Conservation (phyloP, 441 rosid species). For the Adansonia madagascariensis region DNA sequence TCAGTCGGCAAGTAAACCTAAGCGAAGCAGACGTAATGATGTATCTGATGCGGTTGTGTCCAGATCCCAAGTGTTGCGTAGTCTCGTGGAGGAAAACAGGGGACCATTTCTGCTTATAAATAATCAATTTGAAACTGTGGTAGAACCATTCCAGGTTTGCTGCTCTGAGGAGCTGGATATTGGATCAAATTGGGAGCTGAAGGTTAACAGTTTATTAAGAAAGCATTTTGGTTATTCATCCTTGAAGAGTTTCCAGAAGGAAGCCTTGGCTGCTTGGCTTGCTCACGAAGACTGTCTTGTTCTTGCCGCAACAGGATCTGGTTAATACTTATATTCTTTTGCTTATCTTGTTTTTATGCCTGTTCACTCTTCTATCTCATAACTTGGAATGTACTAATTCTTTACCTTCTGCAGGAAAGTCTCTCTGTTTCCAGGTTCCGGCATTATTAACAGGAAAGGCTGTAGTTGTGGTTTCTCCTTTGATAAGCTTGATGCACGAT, state of each 20-base stretch:
- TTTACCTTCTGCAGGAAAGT: slow-evolving; percentile 64
- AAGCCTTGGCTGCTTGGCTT: slow-evolving; percentile 77
- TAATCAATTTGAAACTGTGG: slow-evolving; percentile 17
- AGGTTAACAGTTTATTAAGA: slow-evolving; percentile 47
- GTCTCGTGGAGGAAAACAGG: slow-evolving; percentile 29
- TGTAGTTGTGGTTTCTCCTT: slow-evolving; percentile 87
- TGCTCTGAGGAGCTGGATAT: slow-evolving; percentile 41
- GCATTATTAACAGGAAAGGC: slow-evolving; percentile 78
- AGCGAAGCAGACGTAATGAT: slow-evolving; percentile 31
- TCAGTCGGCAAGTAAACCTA: slow-evolving; percentile 36
- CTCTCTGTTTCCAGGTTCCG: slow-evolving; percentile 90
- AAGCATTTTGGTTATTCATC: slow-evolving; percentile 65
- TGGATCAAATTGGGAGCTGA: slow-evolving; percentile 63
- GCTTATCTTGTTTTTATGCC: slow-evolving; percentile 14
- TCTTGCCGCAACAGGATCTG: slow-evolving; percentile 95
- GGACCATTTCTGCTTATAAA: slow-evolving; percentile 22
- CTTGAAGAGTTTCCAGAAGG: slow-evolving; percentile 75
- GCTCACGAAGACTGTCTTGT: slow-evolving; percentile 79
- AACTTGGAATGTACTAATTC: slow-evolving; percentile 4
- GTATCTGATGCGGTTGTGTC: slow-evolving; percentile 29
- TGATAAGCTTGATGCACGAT: slow-evolving; percentile 97
- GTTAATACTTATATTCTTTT: slow-evolving; percentile 38
- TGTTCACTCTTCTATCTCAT: slow-evolving; percentile 1
- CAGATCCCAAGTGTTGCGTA: slow-evolving; percentile 32
- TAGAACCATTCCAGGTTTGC: slow-evolving; percentile 31